Conservation (phyloP, 805 yeast species). For the Yarrowia deformans region DNA sequence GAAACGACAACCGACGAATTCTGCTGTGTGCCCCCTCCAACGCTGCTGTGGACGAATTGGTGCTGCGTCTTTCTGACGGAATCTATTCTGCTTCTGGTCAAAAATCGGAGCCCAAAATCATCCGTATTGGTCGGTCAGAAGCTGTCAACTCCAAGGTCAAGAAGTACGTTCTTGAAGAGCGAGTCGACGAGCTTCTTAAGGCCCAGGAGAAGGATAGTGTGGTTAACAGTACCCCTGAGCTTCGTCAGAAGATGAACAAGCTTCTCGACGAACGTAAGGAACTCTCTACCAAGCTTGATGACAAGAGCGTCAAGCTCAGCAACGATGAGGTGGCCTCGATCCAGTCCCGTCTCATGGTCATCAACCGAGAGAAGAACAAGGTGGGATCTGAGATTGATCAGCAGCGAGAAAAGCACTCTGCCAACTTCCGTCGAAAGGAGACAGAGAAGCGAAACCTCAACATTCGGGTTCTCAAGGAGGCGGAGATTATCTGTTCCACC, state of each 20-base stretch:
- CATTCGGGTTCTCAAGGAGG: conserved; percentile 69
- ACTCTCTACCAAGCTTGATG: conserved; percentile 44
- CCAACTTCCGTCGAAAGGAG: conserved; percentile 76
- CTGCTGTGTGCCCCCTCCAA: conserved; percentile 97
- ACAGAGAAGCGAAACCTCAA: conserved; percentile 78
- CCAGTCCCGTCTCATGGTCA: conserved; percentile 57
- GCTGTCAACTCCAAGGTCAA: conserved; percentile 82
- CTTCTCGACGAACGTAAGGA: conserved; percentile 59
- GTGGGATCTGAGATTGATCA: conserved; percentile 78
- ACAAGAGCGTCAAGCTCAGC: neutral
- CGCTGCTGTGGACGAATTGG: conserved; percentile 98
- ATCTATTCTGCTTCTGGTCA: conserved; percentile 57
- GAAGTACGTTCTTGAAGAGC: conserved; percentile 84
- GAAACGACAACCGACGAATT: conserved; percentile 56
- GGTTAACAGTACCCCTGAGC: conserved; percentile 51
- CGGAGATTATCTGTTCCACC: conserved; percentile 90
- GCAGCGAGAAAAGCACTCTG: conserved; percentile 74
- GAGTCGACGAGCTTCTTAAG: conserved; percentile 69
- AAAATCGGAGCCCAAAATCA: conserved; percentile 67
- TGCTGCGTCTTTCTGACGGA: conserved; percentile 79
- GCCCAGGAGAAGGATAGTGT: conserved; percentile 47
- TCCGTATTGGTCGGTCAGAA: conserved; percentile 89
- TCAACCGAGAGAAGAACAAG: conserved; percentile 68
- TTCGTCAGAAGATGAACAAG: conserved; percentile 46
- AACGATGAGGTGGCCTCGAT: conserved; percentile 40